A percentile compares a stretch with the other conserved stretches of the same genome.
Conservation (phyloP, 2,329 filamentous ascomycete genomes). For the Pseudodiploospora longispora region DNA sequence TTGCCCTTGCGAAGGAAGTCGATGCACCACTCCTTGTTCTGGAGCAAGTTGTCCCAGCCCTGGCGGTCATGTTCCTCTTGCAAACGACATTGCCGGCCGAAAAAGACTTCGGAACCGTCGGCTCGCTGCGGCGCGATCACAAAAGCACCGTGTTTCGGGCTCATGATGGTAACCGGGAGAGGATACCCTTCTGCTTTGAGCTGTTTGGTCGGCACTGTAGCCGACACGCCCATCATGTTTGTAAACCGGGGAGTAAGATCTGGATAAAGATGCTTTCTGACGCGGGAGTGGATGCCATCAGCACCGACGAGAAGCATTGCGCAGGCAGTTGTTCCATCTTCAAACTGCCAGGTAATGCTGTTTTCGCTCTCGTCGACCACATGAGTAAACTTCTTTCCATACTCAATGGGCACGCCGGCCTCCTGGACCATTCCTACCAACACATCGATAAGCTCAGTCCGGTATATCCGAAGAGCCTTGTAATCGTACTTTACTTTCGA, state of each 20-base stretch:
- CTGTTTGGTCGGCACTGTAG: constrained; percentile 26
- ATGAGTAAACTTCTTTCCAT: constrained; percentile 37
- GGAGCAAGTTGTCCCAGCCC: constrained; percentile 33
- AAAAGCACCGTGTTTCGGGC: constrained; percentile 35
- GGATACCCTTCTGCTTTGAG: constrained; percentile 28
- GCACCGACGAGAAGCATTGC: constrained; percentile 45
- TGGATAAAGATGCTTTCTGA: constrained; percentile 43
- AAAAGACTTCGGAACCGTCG: constrained; percentile 40
- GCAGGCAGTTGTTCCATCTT: constrained; percentile 31
- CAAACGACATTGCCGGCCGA: constrained; percentile 35
- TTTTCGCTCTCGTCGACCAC: constrained; percentile 32
- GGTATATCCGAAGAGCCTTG: constrained; percentile 44
- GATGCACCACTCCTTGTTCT: constrained; percentile 30
- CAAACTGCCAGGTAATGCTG: constrained; percentile 37
- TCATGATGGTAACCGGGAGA: constrained; percentile 36
- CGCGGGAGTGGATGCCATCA: constrained; percentile 52
- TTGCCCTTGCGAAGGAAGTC: constrained; percentile 26
- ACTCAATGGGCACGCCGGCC: constrained; percentile 33
- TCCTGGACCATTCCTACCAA: constrained; percentile 33
- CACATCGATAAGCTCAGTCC: constrained; percentile 41
- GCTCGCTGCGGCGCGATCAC: constrained; percentile 39
- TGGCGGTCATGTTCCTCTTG: constrained; percentile 26
- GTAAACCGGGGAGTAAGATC: constrained; percentile 41
- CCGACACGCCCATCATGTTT: constrained; percentile 34
- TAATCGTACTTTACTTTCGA: constrained; percentile 41